Percentiles rank a stretch among this genome's conserved stretches.
phyloP scores from a whole-genome alignment of 805 yeast species.

The Jamesozyma jinghongensis region DNA sequence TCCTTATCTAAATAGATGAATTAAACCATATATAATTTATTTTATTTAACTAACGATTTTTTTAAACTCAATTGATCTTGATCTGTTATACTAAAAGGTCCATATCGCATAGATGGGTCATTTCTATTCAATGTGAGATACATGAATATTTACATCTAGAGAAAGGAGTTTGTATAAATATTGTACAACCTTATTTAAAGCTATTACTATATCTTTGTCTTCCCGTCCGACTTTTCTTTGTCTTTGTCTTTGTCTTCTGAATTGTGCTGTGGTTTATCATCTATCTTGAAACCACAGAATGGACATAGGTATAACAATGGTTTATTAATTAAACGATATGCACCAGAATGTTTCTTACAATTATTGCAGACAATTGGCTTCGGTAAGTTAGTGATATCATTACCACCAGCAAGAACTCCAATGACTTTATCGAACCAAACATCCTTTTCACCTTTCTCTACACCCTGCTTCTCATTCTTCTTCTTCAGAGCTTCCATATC shows the following conservation, averaged over 20 bases:
- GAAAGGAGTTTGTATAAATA: too few species aligned
- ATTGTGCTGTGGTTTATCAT: slow-evolving; percentile 2
- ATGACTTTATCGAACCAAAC: slow-evolving; percentile 30
- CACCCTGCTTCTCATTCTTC: slow-evolving; percentile 3
- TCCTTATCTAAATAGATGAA: slow-evolving; percentile 38
- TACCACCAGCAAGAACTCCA: slow-evolving; percentile 25
- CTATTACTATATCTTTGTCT: too few species aligned
- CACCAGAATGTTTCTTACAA: slow-evolving; percentile 20
- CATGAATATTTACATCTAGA: too few species aligned
- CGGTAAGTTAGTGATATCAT: slow-evolving; percentile 10
- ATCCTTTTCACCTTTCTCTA: slow-evolving; percentile 22
- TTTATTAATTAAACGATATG: slow-evolving; percentile 16
- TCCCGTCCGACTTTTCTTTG: too few species aligned
- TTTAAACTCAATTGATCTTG: too few species aligned
- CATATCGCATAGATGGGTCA: too few species aligned
- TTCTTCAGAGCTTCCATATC: slow-evolving; percentile 18
- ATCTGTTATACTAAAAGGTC: too few species aligned
- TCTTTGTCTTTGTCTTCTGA: neutral
- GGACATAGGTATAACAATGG: slow-evolving; percentile 24
- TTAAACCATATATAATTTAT: neutral
- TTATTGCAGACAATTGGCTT: slow-evolving; percentile 19
- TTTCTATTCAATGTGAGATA: too few species aligned
- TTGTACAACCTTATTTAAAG: too few species aligned
- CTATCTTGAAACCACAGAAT: slow-evolving; percentile 15
- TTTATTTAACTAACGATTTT: slow-evolving; percentile 1